Base-by-base conservation (phyloP, 2,329 filamentous ascomycete genomes). In the Phialophora chinensis region DNA sequence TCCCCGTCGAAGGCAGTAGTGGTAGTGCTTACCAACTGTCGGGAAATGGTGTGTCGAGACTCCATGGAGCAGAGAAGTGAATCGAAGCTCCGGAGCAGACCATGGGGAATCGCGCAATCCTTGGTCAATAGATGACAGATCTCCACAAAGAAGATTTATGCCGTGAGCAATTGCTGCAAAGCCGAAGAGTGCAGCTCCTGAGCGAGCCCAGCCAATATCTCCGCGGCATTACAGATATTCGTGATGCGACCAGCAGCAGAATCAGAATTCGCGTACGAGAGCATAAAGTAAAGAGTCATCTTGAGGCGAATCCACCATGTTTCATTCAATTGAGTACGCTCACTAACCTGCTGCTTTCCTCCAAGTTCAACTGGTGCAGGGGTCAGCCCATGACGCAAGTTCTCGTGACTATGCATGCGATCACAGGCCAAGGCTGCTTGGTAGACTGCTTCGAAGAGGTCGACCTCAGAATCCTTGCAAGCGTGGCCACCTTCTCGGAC, bases 61-160 rank as follows among this genome's bases (percentile, higher is more conserved):
- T 60, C 49, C 10, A 60, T 54, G 12, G 42, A 33, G 20, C 33
- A 7, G 20, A 65, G 47, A 3, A 68, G 4, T 10, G 44, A 54
- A 20, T 65, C 62, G 29, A 63, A 61, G 38, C 62, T 65, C 14
- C 14, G 14, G 14, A 62, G 59, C 23, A 65, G 27, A 33, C 33
- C 25, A 7, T n/a, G 10, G 23, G 33, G 17, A 11, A 62, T 27
- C 31, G 29, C 27, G 31, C 25, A 2, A 33, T 12, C 47, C 44
- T 49, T 50, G 5, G 55, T 31, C 55, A 63, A 23, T 1, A 61
- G 29, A 31, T 58, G 50, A 31, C 58, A 56, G 25, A 66, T 10
- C 27, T 66, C 29, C 5, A 5, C 53, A 23, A 66, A 61, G 49
- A 68, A 68, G 27, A 68, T 61, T 10, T 63, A 54, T 49, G 59